phyloP scores from a whole-genome alignment of 495 filamentous ascomycete genomes.

The Oidiodendron maius region DNA sequence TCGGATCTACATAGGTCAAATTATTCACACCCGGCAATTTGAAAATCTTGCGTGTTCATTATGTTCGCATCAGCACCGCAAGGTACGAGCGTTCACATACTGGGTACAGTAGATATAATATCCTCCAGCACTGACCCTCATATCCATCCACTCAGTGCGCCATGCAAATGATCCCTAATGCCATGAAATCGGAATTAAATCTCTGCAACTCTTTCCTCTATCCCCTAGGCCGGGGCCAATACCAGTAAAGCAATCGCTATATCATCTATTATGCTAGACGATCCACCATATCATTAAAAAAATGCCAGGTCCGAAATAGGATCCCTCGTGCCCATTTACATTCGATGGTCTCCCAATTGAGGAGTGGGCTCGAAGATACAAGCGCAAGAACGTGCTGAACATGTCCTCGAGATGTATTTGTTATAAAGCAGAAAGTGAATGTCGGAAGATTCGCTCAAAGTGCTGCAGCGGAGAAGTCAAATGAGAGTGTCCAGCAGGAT shows the following conservation, averaged over 20 bases:
- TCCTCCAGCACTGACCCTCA: neutral
- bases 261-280: slow-evolving; percentile 2
- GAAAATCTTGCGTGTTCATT: neutral
- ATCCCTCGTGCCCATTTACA: neutral
- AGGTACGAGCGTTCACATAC: neutral
- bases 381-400: slow-evolving; percentile 7
- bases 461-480: slow-evolving; percentile 9
- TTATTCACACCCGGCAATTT: neutral
- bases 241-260: slow-evolving; percentile 13
- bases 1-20: neutral
- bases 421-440: slow-evolving; percentile 8
- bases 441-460: slow-evolving; percentile 18
- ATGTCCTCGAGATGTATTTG: neutral
- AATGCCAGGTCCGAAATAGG: slow-evolving; percentile 10
- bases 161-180: neutral
- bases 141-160: neutral
- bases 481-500: neutral
- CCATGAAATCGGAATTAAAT: slow-evolving; percentile 1
- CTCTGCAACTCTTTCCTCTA: slow-evolving; percentile 11
- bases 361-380: slow-evolving; percentile 3
- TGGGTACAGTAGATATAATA: neutral
- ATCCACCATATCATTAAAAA: slow-evolving; percentile 26
- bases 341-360: slow-evolving; percentile 16
- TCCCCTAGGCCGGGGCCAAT: slow-evolving; percentile 8
- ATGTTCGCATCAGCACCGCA: slow-evolving; percentile 1